Conservation (phyloP, 345 rosid genomes). For the Moringa oleifera region DNA sequence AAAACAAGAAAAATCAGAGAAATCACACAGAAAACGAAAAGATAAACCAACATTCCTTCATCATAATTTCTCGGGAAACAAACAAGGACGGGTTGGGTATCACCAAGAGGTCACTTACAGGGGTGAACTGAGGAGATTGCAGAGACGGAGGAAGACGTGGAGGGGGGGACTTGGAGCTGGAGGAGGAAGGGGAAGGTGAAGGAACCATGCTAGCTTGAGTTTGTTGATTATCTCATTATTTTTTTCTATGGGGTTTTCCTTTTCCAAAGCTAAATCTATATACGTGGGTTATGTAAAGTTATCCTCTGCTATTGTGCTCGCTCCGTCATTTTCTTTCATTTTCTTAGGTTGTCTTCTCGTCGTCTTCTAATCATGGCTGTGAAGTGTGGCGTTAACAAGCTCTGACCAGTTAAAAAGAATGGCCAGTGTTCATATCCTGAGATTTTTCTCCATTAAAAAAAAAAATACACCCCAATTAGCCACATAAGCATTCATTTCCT, state of each 20-base stretch:
- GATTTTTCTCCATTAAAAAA: too few species aligned
- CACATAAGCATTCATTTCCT: too few species aligned
- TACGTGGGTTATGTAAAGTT: constrained; percentile 8
- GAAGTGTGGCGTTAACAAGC: neutral
- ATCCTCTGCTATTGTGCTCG: constrained; percentile 10
- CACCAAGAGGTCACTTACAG: too few species aligned
- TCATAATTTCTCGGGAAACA: constrained; percentile 16
- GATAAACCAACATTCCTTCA: neutral
- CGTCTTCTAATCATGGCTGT: constrained; percentile 43
- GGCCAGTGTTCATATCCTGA: too few species aligned
- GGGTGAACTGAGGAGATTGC: constrained; percentile 58
- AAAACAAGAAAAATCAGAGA: neutral
- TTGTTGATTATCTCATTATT: constrained; percentile 12
- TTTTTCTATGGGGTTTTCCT: constrained; percentile 1
- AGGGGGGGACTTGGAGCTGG: constrained; percentile 45
- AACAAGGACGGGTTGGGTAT: neutral
- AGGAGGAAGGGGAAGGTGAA: constrained; percentile 54
- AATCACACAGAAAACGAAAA: too few species aligned
- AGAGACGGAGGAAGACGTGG: constrained; percentile 34
- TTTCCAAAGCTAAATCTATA: neutral
- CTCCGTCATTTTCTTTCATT: constrained; percentile 30
- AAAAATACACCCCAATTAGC: too few species aligned
- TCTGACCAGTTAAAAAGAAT: neutral
- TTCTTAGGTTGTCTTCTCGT: constrained; percentile 27
- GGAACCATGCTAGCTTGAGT: constrained; percentile 47